phyloP scores from a whole-genome alignment of 768 basidiomycete genomes.

The Termitomyces sp. region DNA sequence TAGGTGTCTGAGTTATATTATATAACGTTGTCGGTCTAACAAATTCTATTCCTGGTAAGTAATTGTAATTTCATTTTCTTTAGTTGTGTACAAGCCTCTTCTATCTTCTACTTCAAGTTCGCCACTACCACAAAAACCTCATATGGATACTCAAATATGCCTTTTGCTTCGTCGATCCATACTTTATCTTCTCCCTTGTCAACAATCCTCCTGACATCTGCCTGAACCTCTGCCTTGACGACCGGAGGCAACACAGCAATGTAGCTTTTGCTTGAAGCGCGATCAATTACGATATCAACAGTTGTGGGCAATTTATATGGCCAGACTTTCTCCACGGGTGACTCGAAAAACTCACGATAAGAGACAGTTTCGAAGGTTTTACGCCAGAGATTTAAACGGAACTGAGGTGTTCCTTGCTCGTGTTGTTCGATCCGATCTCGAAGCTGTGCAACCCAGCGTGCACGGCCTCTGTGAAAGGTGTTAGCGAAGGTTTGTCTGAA shows the following conservation, averaged over 20 bases:
- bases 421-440: slow-evolving; percentile 65
- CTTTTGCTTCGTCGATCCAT: slow-evolving; percentile 73
- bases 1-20: no score
- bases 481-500: background rate
- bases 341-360: slow-evolving; percentile 56
- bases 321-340: slow-evolving; percentile 54
- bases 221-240: slow-evolving; percentile 48
- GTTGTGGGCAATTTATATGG: slow-evolving; percentile 46
- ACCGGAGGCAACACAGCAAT: slow-evolving; percentile 56
- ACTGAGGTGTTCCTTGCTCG: slow-evolving; percentile 78
- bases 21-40: no score
- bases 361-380: slow-evolving; percentile 56
- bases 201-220: slow-evolving; percentile 51
- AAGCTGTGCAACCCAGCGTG: slow-evolving; percentile 70
- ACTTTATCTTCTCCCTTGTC: slow-evolving; percentile 52
- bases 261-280: slow-evolving; percentile 84
- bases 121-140: slow-evolving; percentile 55
- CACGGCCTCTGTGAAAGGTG: slow-evolving; percentile 36
- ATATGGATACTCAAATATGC: slow-evolving; percentile 80
- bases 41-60: no score
- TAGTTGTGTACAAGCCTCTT: no score
- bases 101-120: slow-evolving; percentile 21
- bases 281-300: slow-evolving; percentile 51
- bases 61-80: no score
- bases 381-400: slow-evolving; percentile 72